Percentiles rank a stretch among this genome's conserved stretches.
phyloP scores from a whole-genome alignment of 768 basidiomycete genomes.

The Rhodotorula paludigena region DNA sequence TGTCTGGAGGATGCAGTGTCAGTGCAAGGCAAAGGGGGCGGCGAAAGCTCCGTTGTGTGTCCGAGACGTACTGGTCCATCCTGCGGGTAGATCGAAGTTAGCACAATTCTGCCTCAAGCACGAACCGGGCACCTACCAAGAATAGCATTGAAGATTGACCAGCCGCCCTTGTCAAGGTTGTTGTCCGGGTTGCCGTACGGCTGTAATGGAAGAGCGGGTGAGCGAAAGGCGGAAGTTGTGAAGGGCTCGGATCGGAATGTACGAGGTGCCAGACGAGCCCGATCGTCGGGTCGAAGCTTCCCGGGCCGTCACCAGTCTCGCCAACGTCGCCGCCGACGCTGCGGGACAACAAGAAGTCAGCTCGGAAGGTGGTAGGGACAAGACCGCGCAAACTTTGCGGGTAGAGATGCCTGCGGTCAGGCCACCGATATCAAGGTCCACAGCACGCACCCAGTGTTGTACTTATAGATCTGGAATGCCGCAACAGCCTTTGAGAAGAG shows the following conservation, averaged over 20 bases:
- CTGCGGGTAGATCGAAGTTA: background rate
- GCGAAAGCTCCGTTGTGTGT: background rate
- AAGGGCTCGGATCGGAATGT: too few relatives aligned
- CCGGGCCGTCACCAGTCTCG: slow-evolving; percentile 62
- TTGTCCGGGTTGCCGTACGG: slow-evolving; percentile 52
- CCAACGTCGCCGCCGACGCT: slow-evolving; percentile 64
- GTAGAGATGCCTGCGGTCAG: too few relatives aligned
- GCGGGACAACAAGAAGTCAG: slow-evolving; percentile 49
- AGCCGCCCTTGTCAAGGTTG: slow-evolving; percentile 56
- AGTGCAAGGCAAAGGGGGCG: slow-evolving; percentile 39
- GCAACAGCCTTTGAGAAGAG: slow-evolving; percentile 76
- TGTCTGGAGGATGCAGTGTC: slow-evolving; percentile 28
- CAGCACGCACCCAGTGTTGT: slow-evolving; percentile 55
- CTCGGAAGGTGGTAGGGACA: slow-evolving; percentile 21
- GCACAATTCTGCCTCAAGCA: background rate
- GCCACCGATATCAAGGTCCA: background rate
- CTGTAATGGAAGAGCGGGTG: slow-evolving; percentile 34
- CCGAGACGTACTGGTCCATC: background rate
- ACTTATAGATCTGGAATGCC: slow-evolving; percentile 65
- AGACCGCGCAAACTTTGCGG: too few relatives aligned
- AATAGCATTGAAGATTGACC: slow-evolving; percentile 64
- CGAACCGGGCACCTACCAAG: background rate
- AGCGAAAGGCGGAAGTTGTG: too few relatives aligned
- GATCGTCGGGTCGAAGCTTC: slow-evolving; percentile 57
- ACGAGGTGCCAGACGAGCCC: slow-evolving; percentile 5